Conservation (phyloP, 257 asterid species). For the Striga asiatica region DNA sequence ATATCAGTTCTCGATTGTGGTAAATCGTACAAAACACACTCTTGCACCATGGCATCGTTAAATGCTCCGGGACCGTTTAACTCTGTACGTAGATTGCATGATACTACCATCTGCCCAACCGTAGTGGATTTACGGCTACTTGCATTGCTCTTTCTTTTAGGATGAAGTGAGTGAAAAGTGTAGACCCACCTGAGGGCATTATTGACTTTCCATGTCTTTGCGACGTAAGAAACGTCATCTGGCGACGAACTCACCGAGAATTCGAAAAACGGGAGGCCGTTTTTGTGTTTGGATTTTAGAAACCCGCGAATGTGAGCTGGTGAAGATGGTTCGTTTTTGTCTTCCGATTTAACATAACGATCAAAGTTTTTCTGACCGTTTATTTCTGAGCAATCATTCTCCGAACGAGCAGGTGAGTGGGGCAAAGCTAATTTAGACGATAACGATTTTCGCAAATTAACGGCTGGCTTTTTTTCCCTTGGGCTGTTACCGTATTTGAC, state of each 20-base stretch:
- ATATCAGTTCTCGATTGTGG: conserved; percentile 42
- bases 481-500: too few relatives aligned
- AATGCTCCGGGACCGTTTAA: conserved; percentile 34
- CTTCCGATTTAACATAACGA: conserved; percentile 39
- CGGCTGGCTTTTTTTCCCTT: conserved; percentile 17
- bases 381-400: conserved; percentile 35
- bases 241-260: conserved; percentile 63
- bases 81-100: conserved; percentile 52
- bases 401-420: conserved; percentile 49
- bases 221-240: conserved; percentile 49
- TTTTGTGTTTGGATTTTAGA: conserved; percentile 45
- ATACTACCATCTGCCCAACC: conserved; percentile 68
- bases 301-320: conserved; percentile 75
- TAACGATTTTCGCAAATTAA: conserved; percentile 43
- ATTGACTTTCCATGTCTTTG: conserved; percentile 57
- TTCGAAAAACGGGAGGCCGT: conserved; percentile 56
- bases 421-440: conserved; percentile 57
- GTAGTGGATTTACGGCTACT: conserved; percentile 36
- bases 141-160: conserved; percentile 53
- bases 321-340: conserved; percentile 21
- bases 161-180: conserved; percentile 59
- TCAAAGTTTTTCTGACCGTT: too few relatives aligned
- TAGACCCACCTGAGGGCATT: conserved; percentile 53
- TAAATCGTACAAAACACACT: conserved; percentile 55
- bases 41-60: conserved; percentile 63